Evolutionary conservation across 192 early-diverging fungal genomes (phyloP).

Genomic region (Entophlyctis helioformis): DNA sequence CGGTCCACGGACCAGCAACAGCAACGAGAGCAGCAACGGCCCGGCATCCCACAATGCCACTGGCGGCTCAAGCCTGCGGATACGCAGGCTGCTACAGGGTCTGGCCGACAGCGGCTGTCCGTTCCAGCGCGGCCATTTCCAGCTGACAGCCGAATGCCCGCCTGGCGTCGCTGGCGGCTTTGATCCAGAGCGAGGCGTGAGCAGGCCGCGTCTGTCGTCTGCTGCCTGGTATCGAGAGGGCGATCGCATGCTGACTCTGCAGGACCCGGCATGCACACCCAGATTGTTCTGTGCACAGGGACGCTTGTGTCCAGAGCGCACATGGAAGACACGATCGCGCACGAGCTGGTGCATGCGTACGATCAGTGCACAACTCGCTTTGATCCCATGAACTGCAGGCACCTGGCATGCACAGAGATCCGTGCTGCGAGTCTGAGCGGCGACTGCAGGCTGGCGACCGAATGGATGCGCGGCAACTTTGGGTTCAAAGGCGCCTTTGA

Average conservation of each 20-base stretch:
- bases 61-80: constrained; percentile 46
- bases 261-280: no score
- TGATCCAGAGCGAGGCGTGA: constrained; percentile 56
- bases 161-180: constrained; percentile 81
- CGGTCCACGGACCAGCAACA: background rate
- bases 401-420: constrained; percentile 42
- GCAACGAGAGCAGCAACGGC: background rate
- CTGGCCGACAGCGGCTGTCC: constrained; percentile 56
- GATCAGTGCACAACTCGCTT: constrained; percentile 35
- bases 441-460: constrained; percentile 32
- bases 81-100: constrained; percentile 74
- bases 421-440: constrained; percentile 33
- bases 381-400: constrained; percentile 29
- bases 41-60: background rate
- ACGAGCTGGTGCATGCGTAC: constrained; percentile 60
- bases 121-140: constrained; percentile 46
- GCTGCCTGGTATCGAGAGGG: no score
- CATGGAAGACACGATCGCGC: constrained; percentile 84
- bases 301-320: constrained; percentile 62
- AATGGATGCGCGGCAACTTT: constrained; percentile 25
- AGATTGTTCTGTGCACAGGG: constrained; percentile 83
- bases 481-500: constrained; percentile 30
- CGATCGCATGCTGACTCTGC: no score
- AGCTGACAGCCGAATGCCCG: constrained; percentile 71
- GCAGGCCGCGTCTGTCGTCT: no score